Percentiles rank a stretch among this genome's conserved stretches.
Conservation (phyloP, 495 filamentous ascomycete species). For the Alectoria sarmentosa region DNA sequence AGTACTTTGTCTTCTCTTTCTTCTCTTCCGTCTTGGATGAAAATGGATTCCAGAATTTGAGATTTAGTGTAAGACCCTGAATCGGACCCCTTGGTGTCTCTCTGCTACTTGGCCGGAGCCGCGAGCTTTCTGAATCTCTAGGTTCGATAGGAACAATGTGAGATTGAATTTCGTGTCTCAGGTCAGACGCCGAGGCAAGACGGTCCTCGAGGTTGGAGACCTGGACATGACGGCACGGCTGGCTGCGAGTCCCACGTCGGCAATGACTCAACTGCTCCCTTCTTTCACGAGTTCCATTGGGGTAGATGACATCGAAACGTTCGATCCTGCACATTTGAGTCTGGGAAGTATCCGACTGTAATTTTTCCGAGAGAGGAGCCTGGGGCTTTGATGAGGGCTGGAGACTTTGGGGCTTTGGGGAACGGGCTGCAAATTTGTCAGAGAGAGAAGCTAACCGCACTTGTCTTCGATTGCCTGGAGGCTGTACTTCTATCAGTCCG, state of each 20-base stretch:
- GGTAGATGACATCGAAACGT: slow-evolving; percentile 19
- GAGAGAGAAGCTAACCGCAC: background rate
- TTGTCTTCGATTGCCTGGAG: slow-evolving; percentile 4
- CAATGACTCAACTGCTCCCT: slow-evolving; percentile 19
- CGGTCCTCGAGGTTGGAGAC: slow-evolving; percentile 2
- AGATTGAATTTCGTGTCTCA: background rate
- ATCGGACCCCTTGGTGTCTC: background rate
- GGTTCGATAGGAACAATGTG: background rate
- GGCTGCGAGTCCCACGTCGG: slow-evolving; percentile 15
- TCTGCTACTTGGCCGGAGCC: background rate
- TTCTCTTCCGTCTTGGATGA: slow-evolving; percentile 14
- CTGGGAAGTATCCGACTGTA: background rate
- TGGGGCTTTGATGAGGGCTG: background rate
- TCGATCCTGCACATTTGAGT: slow-evolving; percentile 25
- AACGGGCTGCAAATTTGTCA: background rate
- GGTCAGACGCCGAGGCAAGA: slow-evolving; percentile 8
- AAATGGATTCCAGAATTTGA: slow-evolving; percentile 17
- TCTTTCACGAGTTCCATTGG: slow-evolving; percentile 15
- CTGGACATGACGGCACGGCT: slow-evolving; percentile 9
- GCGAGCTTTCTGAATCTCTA: background rate
- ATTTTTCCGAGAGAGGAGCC: background rate
- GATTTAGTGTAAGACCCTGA: background rate
- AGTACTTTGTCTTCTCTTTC: slow-evolving; percentile 5
- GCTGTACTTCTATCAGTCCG: background rate
- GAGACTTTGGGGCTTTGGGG: background rate